Conservation (phyloP, 139 green algal genomes). For the Closterium sp. region DNA sequence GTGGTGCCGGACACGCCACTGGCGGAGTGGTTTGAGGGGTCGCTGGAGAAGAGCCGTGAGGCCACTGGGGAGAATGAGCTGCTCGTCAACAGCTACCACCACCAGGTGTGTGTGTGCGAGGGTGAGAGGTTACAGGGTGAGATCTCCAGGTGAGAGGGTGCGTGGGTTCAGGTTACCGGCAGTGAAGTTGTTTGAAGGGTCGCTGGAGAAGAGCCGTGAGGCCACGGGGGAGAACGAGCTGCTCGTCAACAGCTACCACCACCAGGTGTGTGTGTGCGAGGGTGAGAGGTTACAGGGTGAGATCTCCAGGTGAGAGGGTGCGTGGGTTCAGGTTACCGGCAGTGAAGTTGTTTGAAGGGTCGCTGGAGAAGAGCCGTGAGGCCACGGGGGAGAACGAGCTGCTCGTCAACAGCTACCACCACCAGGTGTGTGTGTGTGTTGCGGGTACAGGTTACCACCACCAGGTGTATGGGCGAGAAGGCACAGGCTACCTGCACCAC, state of each 20-base stretch:
- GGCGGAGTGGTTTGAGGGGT: slow-evolving; percentile 39
- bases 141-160: too few species aligned
- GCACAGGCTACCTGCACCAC: too few species aligned
- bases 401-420: slow-evolving; percentile 53
- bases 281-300: too few species aligned
- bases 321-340: too few species aligned
- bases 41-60: slow-evolving; percentile 13
- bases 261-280: slow-evolving; percentile 17
- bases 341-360: too few species aligned
- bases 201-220: slow-evolving; percentile 10
- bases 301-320: too few species aligned
- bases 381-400: slow-evolving; percentile 10
- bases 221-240: slow-evolving; percentile 10
- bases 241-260: slow-evolving; percentile 53
- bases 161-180: too few species aligned
- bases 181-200: too few species aligned
- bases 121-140: neutral
- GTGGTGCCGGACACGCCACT: slow-evolving; percentile 38
- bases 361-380: slow-evolving; percentile 10
- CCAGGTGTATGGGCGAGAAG: too few species aligned
- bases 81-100: slow-evolving; percentile 54
- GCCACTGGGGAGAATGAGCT: slow-evolving; percentile 11
- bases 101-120: slow-evolving; percentile 25
- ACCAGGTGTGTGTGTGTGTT: slow-evolving; percentile 29
- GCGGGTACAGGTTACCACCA: too few species aligned